Evolutionary conservation across 169 alveolate genomes (phyloP).

Genomic region (Cryptosporidium canis): DNA sequence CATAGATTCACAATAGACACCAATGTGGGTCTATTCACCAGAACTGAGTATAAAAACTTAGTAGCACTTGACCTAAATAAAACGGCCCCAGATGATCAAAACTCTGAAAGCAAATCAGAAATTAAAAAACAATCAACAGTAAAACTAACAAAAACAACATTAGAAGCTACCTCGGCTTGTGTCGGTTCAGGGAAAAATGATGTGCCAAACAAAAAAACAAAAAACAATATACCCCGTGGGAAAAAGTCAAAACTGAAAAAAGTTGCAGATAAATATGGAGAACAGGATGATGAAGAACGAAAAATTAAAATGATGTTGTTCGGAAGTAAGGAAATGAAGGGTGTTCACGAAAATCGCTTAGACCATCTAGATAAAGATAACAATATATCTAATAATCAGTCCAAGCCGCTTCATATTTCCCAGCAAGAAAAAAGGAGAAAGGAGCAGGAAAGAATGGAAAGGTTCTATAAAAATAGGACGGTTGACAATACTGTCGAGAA

Average conservation of each 20-base stretch:
- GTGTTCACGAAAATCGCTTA: background rate
- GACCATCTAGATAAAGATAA: constrained; percentile 8
- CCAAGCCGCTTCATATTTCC: constrained; percentile 24
- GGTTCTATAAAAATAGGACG: constrained; percentile 26
- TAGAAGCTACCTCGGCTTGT: background rate
- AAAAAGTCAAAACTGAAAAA: constrained; percentile 80
- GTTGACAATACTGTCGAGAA: constrained; percentile 64
- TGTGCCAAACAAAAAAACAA: background rate
- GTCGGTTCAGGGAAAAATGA: background rate
- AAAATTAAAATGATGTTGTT: constrained; percentile 79
- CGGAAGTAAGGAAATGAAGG: constrained; percentile 83
- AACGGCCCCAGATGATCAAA: background rate
- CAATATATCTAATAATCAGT: background rate
- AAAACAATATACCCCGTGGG: constrained; percentile 78
- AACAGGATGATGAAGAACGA: constrained; percentile 86
- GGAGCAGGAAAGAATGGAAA: constrained; percentile 61
- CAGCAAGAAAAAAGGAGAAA: constrained; percentile 55
- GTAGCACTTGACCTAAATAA: background rate
- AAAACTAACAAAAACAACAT: background rate
- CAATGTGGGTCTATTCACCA: constrained; percentile 1
- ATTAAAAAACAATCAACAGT: background rate
- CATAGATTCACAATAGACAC: constrained; percentile 66
- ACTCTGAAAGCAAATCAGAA: background rate
- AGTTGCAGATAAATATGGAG: constrained; percentile 83
- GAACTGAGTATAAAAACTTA: constrained; percentile 18